Percentiles rank a stretch among this genome's conserved stretches.
phyloP scores from a whole-genome alignment of 176 grass and related monocot species.

The Dactylis glomerata region DNA sequence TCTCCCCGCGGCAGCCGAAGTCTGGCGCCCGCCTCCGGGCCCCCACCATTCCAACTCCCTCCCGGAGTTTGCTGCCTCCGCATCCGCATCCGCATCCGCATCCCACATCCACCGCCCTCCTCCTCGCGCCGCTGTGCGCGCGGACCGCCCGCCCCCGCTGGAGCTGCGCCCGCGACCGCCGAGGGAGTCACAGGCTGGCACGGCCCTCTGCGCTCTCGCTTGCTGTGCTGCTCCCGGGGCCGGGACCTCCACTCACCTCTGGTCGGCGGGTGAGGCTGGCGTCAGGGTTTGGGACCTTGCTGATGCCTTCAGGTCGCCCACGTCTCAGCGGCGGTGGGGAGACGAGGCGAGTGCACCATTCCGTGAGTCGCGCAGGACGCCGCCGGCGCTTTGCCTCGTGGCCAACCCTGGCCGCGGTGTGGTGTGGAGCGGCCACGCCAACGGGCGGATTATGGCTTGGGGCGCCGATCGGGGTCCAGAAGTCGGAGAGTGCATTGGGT shows the following conservation, averaged over 20 bases:
- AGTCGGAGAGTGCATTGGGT: slow-evolving; percentile 41
- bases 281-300: slow-evolving; percentile 59
- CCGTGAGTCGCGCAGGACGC: slow-evolving; percentile 49
- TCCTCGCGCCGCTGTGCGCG: slow-evolving; percentile 33
- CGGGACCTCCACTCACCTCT: slow-evolving; percentile 20
- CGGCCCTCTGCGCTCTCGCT: slow-evolving; percentile 48
- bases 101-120: slow-evolving; percentile 34
- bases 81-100: too few relatives aligned
- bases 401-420: slow-evolving; percentile 40
- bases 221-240: slow-evolving; percentile 25
- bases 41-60: slow-evolving; percentile 51
- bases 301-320: slow-evolving; percentile 34
- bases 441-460: slow-evolving; percentile 68
- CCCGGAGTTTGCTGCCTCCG: slow-evolving; percentile 45
- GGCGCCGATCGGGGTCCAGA: slow-evolving; percentile 17
- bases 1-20: not conserved
- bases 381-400: slow-evolving; percentile 43
- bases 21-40: slow-evolving; percentile 53
- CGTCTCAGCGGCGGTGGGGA: slow-evolving; percentile 35
- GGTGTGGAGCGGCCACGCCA: slow-evolving; percentile 75
- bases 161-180: slow-evolving; percentile 65
- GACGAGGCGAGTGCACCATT: slow-evolving; percentile 61
- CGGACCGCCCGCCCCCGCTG: slow-evolving; percentile 50
- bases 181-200: slow-evolving; percentile 52
- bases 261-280: slow-evolving; percentile 61